phyloP scores from a whole-genome alignment of 2,329 filamentous ascomycete species.

The Ascosphaera aggregata region DNA sequence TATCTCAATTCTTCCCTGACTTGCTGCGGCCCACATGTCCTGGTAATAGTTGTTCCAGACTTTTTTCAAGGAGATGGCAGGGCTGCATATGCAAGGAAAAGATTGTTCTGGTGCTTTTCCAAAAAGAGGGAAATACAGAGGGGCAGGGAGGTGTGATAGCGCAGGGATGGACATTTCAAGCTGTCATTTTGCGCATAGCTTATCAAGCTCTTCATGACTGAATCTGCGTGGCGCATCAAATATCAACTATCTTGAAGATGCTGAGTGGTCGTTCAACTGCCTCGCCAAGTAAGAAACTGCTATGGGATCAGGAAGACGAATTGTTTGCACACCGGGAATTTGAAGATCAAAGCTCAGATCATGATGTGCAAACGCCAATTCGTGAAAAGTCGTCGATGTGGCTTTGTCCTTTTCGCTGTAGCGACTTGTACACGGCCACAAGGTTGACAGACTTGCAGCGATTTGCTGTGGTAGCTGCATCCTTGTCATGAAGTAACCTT shows the following conservation, averaged over 20 bases:
- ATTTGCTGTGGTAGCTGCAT: too few species aligned
- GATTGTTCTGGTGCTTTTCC: slow-evolving; percentile 1
- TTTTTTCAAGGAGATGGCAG: not conserved
- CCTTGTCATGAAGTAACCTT: too few species aligned
- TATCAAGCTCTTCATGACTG: not conserved
- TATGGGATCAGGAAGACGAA: not conserved
- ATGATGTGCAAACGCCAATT: not conserved
- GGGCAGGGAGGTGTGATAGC: not conserved
- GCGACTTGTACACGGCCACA: too few species aligned
- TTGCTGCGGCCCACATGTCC: too few species aligned
- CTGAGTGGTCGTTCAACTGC: not conserved
- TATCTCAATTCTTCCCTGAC: too few species aligned
- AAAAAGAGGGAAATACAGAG: not conserved
- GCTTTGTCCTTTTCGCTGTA: not conserved
- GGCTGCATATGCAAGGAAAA: slow-evolving; percentile 1
- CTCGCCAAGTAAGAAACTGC: not conserved
- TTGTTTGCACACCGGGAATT: not conserved
- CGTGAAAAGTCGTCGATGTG: not conserved
- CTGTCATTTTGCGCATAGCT: not conserved
- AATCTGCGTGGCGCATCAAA: not conserved
- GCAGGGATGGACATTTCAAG: not conserved
- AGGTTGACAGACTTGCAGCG: too few species aligned
- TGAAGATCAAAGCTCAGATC: not conserved
- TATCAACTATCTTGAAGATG: not conserved
- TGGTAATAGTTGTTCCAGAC: not conserved